Evolutionary conservation across 352 stramenopile genomes (phyloP).

Genomic region (Globisporangium polare): DNA sequence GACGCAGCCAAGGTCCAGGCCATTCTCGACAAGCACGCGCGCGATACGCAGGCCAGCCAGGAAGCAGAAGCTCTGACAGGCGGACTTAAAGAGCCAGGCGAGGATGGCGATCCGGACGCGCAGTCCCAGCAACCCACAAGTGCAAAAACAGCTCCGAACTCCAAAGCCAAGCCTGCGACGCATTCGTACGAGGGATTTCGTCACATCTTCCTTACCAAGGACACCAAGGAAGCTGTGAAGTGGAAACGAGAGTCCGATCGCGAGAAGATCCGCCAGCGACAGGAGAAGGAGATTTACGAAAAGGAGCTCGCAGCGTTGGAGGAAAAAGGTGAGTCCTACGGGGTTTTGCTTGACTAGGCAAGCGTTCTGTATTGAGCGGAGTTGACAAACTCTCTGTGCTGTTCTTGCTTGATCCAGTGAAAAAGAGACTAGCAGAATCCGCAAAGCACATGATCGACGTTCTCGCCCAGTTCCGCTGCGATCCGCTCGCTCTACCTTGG

Average conservation of each 20-base stretch:
- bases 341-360: no score
- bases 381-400: background rate
- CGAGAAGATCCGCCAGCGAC: constrained; percentile 40
- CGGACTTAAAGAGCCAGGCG: background rate
- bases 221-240: constrained; percentile 35
- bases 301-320: constrained; percentile 61
- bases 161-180: constrained; percentile 15
- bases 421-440: constrained; percentile 61
- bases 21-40: constrained; percentile 51
- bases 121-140: background rate
- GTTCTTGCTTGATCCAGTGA: constrained; percentile 29
- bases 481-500: constrained; percentile 55
- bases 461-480: constrained; percentile 48
- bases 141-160: background rate
- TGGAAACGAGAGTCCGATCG: constrained; percentile 76
- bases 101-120: background rate
- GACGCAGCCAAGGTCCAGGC: constrained; percentile 55
- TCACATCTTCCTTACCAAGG: constrained; percentile 57
- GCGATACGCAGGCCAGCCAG: background rate
- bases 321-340: constrained; percentile 42
- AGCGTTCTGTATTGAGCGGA: no score
- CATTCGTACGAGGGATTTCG: constrained; percentile 66
- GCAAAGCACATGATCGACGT: constrained; percentile 71
- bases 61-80: background rate
- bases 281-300: constrained; percentile 73